Percentiles rank a stretch among this genome's conserved stretches.
Conservation (phyloP, 2,329 filamentous ascomycete species). For the Diaporthe sp. region DNA sequence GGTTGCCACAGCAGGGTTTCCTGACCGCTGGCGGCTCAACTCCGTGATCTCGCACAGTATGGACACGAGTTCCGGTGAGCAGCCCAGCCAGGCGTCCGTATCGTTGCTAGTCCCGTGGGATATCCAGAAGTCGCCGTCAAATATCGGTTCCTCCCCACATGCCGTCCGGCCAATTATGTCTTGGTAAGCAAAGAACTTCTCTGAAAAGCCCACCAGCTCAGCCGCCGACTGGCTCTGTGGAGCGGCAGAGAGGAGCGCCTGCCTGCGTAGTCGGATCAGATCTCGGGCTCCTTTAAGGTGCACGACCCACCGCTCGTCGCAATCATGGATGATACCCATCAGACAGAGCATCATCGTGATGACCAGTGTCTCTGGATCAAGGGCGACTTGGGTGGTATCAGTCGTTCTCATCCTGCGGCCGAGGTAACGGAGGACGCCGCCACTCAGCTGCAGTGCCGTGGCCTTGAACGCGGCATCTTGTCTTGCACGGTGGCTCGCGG, state of each 20-base stretch:
- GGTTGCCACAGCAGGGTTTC: constrained; percentile 44
- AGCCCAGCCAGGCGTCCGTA: constrained; percentile 63
- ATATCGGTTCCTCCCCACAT: constrained; percentile 61
- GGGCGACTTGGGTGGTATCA: constrained; percentile 40
- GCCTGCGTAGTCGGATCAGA: constrained; percentile 56
- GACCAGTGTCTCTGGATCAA: constrained; percentile 53
- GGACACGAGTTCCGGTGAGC: constrained; percentile 60
- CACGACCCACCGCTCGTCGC: constrained; percentile 57
- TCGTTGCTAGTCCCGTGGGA: constrained; percentile 44
- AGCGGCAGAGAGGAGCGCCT: constrained; percentile 18
- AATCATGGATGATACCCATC: constrained; percentile 57
- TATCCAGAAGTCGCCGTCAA: constrained; percentile 63
- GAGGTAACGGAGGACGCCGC: constrained; percentile 53
- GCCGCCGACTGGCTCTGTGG: constrained; percentile 9
- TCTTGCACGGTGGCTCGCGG: constrained; percentile 41
- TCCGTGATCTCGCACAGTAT: constrained; percentile 63
- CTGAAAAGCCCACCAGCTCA: constrained; percentile 53
- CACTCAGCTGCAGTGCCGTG: constrained; percentile 49
- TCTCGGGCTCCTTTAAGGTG: constrained; percentile 63
- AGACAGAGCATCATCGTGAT: constrained; percentile 62
- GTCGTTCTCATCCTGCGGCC: constrained; percentile 50
- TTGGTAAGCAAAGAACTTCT: constrained; percentile 65
- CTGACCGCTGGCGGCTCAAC: constrained; percentile 55
- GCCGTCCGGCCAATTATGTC: constrained; percentile 66
- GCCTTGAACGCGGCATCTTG: constrained; percentile 35